Conservation (phyloP, 1,284 basidiomycete genomes). For the Boletus hoseneyae region DNA sequence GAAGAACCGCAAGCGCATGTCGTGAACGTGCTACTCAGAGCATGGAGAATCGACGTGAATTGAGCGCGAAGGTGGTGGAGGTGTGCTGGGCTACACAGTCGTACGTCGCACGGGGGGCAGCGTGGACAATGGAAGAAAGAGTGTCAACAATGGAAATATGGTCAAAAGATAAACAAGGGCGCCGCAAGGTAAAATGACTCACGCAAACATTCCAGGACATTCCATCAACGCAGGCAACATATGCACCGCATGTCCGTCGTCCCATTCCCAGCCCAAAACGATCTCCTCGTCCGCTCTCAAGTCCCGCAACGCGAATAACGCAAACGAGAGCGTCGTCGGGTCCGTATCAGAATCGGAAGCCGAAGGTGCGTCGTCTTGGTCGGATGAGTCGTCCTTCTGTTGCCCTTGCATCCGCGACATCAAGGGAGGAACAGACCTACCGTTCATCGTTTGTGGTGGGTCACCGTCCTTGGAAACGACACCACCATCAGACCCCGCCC, state of each 20-base stretch:
- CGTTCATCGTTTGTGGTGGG: constrained; percentile 10
- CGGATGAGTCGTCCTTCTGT: constrained; percentile 16
- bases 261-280: constrained; percentile 95
- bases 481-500: constrained; percentile 5
- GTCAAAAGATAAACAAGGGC: not conserved
- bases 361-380: constrained; percentile 32
- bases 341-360: constrained; percentile 34
- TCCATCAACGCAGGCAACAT: constrained; percentile 70
- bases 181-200: constrained; percentile 27
- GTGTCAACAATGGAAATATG: constrained; percentile 1
- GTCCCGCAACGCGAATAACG: constrained; percentile 78
- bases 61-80: constrained; percentile 55
- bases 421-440: constrained; percentile 10
- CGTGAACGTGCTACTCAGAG: constrained; percentile 70
- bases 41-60: constrained; percentile 70
- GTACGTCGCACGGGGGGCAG: not conserved
- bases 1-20: constrained; percentile 72
- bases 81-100: constrained; percentile 43
- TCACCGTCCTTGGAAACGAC: not conserved
- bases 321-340: constrained; percentile 64
- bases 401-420: constrained; percentile 11
- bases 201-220: constrained; percentile 54
- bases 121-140: not conserved
- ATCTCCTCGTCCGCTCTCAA: constrained; percentile 84
- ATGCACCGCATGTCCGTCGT: constrained; percentile 88